These are phyloP conservation scores for Plasmodium malariae DNA, from an alignment of 169 alveolate genomes.

Conservation along the genomic window DNA sequence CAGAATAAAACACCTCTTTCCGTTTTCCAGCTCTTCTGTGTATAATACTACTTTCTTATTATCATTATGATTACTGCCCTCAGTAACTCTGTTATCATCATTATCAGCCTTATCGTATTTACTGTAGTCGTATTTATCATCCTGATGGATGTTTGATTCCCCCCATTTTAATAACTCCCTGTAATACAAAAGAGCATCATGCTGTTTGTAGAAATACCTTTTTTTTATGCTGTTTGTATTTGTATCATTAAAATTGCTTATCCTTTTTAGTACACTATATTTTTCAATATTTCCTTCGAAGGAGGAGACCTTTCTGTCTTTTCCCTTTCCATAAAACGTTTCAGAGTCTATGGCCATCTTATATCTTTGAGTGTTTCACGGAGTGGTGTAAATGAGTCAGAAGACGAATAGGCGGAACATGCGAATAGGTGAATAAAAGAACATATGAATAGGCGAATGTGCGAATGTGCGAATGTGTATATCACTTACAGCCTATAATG, in stretches of 20 bases:
- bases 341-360: constrained; percentile 58
- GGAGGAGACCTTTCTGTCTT: not conserved
- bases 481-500: too few species aligned
- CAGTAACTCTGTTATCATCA: not conserved
- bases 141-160: not conserved
- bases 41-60: constrained; percentile 32
- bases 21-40: constrained; percentile 71
- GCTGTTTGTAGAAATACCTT: constrained; percentile 61
- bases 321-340: constrained; percentile 64
- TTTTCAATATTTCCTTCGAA: constrained; percentile 49
- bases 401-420: too few species aligned
- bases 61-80: not conserved
- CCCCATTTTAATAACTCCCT: not conserved
- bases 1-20: constrained; percentile 64
- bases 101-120: not conserved
- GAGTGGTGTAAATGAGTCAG: too few species aligned
- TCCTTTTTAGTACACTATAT: constrained; percentile 37
- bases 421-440: too few species aligned
- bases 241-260: not conserved
- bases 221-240: constrained; percentile 11
- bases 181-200: constrained; percentile 63
- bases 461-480: too few species aligned
- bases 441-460: too few species aligned
- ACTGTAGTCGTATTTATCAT: too few species aligned
- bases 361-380: too few species aligned